Conservation (phyloP, 164 flowering plant genomes). For the Tetrastigma voinierianum region DNA sequence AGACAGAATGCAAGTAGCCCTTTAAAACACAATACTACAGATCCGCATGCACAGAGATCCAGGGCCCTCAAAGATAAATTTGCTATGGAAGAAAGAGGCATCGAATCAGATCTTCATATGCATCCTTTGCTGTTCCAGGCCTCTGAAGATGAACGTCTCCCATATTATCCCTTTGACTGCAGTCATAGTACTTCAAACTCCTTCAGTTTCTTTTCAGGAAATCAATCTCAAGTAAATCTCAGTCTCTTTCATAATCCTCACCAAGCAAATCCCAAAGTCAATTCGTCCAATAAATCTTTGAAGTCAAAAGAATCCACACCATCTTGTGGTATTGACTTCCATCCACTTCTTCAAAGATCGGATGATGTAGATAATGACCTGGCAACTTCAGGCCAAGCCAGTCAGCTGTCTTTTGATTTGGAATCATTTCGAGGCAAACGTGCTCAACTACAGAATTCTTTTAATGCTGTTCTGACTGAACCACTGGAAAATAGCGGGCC, state of each 20-base stretch:
- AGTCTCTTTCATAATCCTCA: slow-evolving; percentile 47
- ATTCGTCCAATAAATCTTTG: slow-evolving; percentile 21
- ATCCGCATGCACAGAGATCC: slow-evolving; percentile 21
- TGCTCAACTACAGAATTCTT: slow-evolving; percentile 21
- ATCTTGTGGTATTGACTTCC: slow-evolving; percentile 63
- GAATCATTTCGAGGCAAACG: slow-evolving; percentile 25
- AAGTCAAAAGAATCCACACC: slow-evolving; percentile 32
- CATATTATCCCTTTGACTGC: slow-evolving; percentile 42
- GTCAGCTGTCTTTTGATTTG: slow-evolving; percentile 8
- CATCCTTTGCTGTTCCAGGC: slow-evolving; percentile 87
- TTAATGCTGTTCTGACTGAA: slow-evolving; percentile 15
- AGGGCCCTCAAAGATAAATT: slow-evolving; percentile 21
- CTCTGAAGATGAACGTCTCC: slow-evolving; percentile 46
- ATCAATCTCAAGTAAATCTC: slow-evolving; percentile 52
- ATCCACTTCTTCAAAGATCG: slow-evolving; percentile 75
- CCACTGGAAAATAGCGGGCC: slow-evolving; percentile 13
- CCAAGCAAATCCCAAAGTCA: slow-evolving; percentile 24
- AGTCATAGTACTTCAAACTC: slow-evolving; percentile 38
- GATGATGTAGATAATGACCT: slow-evolving; percentile 33
- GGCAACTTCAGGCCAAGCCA: slow-evolving; percentile 13
- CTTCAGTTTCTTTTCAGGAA: slow-evolving; percentile 59
- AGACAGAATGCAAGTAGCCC: slow-evolving; percentile 13
- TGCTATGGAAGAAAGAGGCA: slow-evolving; percentile 34
- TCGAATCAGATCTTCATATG: slow-evolving; percentile 68
- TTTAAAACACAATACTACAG: slow-evolving; percentile 4